Base-by-base conservation (phyloP, 371 early-diverging fungal genomes). In the Smittium culicis region DNA sequence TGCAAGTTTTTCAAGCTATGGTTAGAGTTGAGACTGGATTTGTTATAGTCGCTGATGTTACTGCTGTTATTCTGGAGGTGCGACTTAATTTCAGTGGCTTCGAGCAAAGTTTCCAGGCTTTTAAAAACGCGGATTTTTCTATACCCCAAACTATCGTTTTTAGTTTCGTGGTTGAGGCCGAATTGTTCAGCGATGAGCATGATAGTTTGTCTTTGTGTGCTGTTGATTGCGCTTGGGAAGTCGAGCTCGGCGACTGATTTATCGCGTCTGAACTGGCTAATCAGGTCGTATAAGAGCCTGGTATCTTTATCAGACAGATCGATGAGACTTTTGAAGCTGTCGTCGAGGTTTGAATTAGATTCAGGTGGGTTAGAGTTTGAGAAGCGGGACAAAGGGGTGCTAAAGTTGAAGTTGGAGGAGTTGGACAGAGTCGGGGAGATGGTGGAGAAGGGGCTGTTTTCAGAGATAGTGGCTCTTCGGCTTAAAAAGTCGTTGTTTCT, bases 271-370 rank as follows among this genome's bases (percentile, higher is more conserved):
- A 89, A 89, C 60, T 82, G 79, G 66, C 85, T 74, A 68, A 89
- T 70, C 58, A 82, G 81, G 30, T 86, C 86, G 64, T 87, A 87
- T 35, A 88, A 77, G 64, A 81, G 80, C 61, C 86, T 76, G 14
- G 86, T 85, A 68, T 81, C 81, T 20, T 82, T 80, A 68, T 88
- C 85, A 67, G 86, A 85, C 67, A 87, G 74, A 66, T 89, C 87
- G 64, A 88, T 76, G 5, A 59, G 25, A 16, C 32, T 32, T 59
- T 16, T 16, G n/a, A 59, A 25, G 60, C n/a, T 16, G 25, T 64
- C 60, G 29, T 68, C 69, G 20, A 20, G 45, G 11, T 11, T 11
- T 11, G 45, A 20, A 45, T 45, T 5, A 28, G 66, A 45, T 45
- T 45, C 45, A 20, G 20, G 5, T 5, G 20, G 11, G 5, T 20